These are phyloP conservation scores for Neurospora sp. DNA, from an alignment of 495 filamentous ascomycete genomes.

Conservation along the genomic window DNA sequence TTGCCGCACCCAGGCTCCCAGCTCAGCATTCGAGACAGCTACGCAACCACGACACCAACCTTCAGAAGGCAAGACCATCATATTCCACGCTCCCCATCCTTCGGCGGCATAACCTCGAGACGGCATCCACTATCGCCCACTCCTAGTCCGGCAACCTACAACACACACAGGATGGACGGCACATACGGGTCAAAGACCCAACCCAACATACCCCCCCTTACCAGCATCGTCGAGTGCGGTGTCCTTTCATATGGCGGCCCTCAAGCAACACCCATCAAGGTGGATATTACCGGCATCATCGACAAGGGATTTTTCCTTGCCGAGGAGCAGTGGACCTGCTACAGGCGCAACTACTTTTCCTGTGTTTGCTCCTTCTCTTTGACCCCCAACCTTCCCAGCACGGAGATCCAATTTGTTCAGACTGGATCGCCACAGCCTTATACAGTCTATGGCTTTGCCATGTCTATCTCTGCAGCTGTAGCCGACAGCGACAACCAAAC, in stretches of 20 bases:
- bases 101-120: constrained; percentile 28
- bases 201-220: constrained; percentile 49
- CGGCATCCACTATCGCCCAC: constrained; percentile 44
- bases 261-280: constrained; percentile 43
- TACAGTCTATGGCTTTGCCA: constrained; percentile 59
- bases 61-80: constrained; percentile 39
- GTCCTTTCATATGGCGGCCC: constrained; percentile 44
- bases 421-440: constrained; percentile 29
- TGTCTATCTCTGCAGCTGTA: constrained; percentile 82
- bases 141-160: constrained; percentile 32
- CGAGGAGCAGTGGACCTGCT: constrained; percentile 91
- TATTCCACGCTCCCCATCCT: constrained; percentile 38
- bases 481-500: constrained; percentile 66
- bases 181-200: constrained; percentile 29
- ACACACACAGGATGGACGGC: constrained; percentile 38
- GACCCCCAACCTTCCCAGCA: constrained; percentile 25
- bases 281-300: constrained; percentile 75
- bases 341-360: constrained; percentile 89
- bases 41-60: constrained; percentile 36
- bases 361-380: constrained; percentile 75
- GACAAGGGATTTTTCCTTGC: constrained; percentile 87
- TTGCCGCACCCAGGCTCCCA: constrained; percentile 39
- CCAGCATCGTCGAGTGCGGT: constrained; percentile 46
- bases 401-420: constrained; percentile 30
- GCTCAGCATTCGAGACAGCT: constrained; percentile 39